Evolutionary conservation across 2,329 filamentous ascomycete genomes (phyloP).

Genomic region (Cladosporium sp.): DNA sequence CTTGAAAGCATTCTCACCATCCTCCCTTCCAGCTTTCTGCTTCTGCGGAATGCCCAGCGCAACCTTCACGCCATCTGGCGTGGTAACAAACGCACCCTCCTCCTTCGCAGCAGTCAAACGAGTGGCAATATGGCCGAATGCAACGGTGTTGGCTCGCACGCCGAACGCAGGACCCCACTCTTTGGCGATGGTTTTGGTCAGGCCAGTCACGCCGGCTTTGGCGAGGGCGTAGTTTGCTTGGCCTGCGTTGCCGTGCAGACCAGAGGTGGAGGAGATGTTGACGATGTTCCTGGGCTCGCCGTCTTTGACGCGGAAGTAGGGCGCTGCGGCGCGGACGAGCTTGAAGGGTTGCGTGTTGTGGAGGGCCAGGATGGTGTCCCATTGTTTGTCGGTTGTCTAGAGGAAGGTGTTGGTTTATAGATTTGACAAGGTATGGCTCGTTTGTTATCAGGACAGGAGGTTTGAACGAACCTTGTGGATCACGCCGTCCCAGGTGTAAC

Average conservation of each 20-base stretch:
- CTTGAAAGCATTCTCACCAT: conserved; percentile 34
- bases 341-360: conserved; percentile 85
- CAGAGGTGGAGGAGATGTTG: conserved; percentile 79
- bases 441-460: too few relatives aligned
- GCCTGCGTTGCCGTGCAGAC: conserved; percentile 83
- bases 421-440: too few relatives aligned
- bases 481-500: conserved; percentile 89
- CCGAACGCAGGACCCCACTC: conserved; percentile 83
- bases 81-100: conserved; percentile 72
- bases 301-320: conserved; percentile 84
- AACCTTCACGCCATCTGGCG: conserved; percentile 71
- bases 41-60: conserved; percentile 68
- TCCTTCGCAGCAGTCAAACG: conserved; percentile 81
- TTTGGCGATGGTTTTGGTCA: conserved; percentile 87
- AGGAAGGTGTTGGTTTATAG: too few relatives aligned
- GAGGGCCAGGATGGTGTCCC: conserved; percentile 79
- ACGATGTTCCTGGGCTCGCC: conserved; percentile 73
- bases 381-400: conserved; percentile 80
- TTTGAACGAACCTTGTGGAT: conserved; percentile 76
- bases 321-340: conserved; percentile 72
- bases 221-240: conserved; percentile 84
- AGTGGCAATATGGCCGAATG: conserved; percentile 78
- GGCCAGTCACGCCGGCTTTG: conserved; percentile 76
- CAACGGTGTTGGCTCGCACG: conserved; percentile 76
- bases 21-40: conserved; percentile 45